Percentiles rank a stretch among this genome's conserved stretches.
phyloP scores from a whole-genome alignment of 2,329 filamentous ascomycete species.

The Penicillium sp. region DNA sequence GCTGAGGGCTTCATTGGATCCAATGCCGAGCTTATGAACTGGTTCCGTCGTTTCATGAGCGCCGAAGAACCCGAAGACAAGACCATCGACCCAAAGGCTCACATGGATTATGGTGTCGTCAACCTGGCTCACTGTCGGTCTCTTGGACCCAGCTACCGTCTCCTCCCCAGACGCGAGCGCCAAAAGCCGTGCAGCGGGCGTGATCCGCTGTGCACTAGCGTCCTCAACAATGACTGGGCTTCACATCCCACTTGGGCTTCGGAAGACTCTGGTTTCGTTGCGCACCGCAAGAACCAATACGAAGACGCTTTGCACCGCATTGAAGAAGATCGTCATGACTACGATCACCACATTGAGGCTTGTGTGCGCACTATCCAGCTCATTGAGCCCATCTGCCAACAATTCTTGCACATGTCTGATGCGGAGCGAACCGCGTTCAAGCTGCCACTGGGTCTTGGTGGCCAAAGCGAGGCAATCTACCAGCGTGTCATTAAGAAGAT shows the following conservation, averaged over 20 bases:
- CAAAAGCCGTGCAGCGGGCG: slow-evolving; percentile 90
- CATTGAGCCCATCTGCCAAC: slow-evolving; percentile 88
- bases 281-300: slow-evolving; percentile 92
- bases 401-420: slow-evolving; percentile 77
- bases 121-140: slow-evolving; percentile 93
- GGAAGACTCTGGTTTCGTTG: slow-evolving; percentile 95
- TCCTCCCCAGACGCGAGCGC: slow-evolving; percentile 86
- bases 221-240: slow-evolving; percentile 97
- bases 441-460: slow-evolving; percentile 80
- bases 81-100: slow-evolving; percentile 74
- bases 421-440: slow-evolving; percentile 72
- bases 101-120: slow-evolving; percentile 73
- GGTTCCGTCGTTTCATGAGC: slow-evolving; percentile 81
- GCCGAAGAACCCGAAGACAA: slow-evolving; percentile 73
- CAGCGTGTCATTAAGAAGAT: slow-evolving; percentile 97
- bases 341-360: slow-evolving; percentile 97
- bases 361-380: slow-evolving; percentile 94
- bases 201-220: slow-evolving; percentile 89
- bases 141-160: slow-evolving; percentile 91
- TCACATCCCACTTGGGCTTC: slow-evolving; percentile 99
- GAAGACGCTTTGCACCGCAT: slow-evolving; percentile 95
- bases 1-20: slow-evolving; percentile 83
- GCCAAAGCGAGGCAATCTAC: slow-evolving; percentile 94
- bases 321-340: slow-evolving; percentile 97
- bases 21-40: slow-evolving; percentile 84